Percentiles rank a stretch among this genome's conserved stretches.
Conservation (phyloP, 345 rosid genomes). For the Gossypium raimondii region DNA sequence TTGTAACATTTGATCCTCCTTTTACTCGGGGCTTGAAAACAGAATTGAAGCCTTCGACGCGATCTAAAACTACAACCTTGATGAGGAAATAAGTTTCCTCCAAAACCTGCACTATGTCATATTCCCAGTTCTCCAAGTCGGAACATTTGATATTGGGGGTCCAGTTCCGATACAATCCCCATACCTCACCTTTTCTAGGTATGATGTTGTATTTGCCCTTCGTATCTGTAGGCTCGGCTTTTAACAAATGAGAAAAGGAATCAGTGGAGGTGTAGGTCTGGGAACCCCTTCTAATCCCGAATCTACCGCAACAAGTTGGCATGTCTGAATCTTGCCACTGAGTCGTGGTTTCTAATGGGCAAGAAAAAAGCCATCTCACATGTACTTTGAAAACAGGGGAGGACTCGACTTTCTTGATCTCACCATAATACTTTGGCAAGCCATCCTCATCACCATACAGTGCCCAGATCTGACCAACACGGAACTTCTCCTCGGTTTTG, state of each 20-base stretch:
- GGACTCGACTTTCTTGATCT: conserved; percentile 27
- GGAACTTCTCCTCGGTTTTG: conserved; percentile 45
- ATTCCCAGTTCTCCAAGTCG: conserved; percentile 53
- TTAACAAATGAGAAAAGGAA: conserved; percentile 41
- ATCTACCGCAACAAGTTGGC: conserved; percentile 49
- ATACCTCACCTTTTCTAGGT: conserved; percentile 49
- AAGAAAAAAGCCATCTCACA: conserved; percentile 39
- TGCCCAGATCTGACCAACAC: conserved; percentile 62
- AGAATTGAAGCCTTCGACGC: conserved; percentile 40
- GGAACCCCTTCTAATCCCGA: conserved; percentile 25
- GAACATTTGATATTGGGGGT: conserved; percentile 27
- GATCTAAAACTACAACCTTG: conserved; percentile 51
- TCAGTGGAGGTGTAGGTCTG: conserved; percentile 21
- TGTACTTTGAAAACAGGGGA: conserved; percentile 30
- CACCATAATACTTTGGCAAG: conserved; percentile 61
- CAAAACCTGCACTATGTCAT: conserved; percentile 60
- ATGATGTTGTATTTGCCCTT: conserved; percentile 30
- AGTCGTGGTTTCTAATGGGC: conserved; percentile 20
- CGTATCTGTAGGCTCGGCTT: conserved; percentile 31
- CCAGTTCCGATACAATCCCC: conserved; percentile 61
- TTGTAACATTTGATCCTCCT: conserved; percentile 21
- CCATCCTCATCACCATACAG: conserved; percentile 61
- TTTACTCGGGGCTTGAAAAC: conserved; percentile 46
- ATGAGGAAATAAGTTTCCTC: conserved; percentile 29
- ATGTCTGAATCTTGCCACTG: conserved; percentile 39